Evolutionary conservation across 2,329 filamentous ascomycete species (phyloP).

Genomic region (Alternaria brassicicola): DNA sequence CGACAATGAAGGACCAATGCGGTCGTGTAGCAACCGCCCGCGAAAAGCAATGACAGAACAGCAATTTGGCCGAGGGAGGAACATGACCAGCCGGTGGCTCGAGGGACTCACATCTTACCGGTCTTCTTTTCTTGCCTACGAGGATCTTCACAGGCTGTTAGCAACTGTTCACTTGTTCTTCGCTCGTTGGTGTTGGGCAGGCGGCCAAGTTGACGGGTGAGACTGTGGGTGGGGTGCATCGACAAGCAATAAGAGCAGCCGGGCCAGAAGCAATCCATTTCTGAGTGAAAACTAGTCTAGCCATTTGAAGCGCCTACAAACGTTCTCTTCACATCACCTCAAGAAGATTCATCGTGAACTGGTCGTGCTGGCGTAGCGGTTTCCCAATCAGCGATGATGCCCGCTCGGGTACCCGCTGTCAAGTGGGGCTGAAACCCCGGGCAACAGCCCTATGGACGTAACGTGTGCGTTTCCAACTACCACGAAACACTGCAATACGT

Average conservation of each 20-base stretch:
- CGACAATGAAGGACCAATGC: neutral
- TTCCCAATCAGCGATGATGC: slow-evolving; percentile 13
- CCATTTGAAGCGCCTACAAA: neutral
- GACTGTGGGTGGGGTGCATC: neutral
- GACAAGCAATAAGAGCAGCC: neutral
- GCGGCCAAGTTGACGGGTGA: neutral
- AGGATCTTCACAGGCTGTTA: neutral
- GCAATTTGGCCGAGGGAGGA: slow-evolving; percentile 15
- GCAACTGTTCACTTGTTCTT: neutral
- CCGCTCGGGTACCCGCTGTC: slow-evolving; percentile 10
- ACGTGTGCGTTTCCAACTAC: slow-evolving; percentile 13
- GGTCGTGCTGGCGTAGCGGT: neutral
- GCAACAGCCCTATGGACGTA: slow-evolving; percentile 15
- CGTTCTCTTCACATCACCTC: slow-evolving; percentile 5
- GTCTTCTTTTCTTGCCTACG: neutral
- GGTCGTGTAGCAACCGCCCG: neutral
- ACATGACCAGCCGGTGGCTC: neutral
- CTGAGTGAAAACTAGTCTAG: neutral
- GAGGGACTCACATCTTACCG: neutral
- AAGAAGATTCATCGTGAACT: slow-evolving; percentile 5
- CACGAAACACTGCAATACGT: slow-evolving; percentile 7
- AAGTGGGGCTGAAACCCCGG: slow-evolving; percentile 15
- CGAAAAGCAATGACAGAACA: slow-evolving; percentile 19
- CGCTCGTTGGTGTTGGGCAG: neutral
- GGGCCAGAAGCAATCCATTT: neutral